Conservation (phyloP, 192 early-diverging fungal species). For the Chytriomyces sp. region DNA sequence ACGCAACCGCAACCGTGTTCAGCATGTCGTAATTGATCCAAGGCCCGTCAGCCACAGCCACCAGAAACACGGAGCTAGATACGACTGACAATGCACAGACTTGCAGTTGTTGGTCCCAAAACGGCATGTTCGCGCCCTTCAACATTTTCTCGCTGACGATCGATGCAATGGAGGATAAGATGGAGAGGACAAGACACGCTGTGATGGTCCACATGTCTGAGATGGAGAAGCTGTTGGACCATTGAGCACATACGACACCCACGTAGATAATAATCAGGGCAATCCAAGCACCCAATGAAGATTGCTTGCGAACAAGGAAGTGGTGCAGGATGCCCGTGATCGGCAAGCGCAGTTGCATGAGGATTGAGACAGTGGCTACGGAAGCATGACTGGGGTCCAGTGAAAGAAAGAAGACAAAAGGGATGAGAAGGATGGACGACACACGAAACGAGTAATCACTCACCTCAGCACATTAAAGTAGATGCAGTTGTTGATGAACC, state of each 20-base stretch:
- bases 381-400: conserved; percentile 3
- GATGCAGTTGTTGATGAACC: conserved; percentile 21
- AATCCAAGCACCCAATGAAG: background rate
- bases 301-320: conserved; percentile 13
- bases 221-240: background rate
- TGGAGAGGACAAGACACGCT: background rate
- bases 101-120: conserved; percentile 24
- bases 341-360: conserved; percentile 18
- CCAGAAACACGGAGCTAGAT: conserved; percentile 1
- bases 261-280: conserved; percentile 17
- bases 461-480: conserved; percentile 14
- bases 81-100: conserved; percentile 5
- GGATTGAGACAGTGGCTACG: conserved; percentile 9
- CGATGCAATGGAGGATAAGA: conserved; percentile 11
- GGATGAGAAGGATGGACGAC: background rate
- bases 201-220: background rate
- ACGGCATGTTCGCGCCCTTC: conserved; percentile 15
- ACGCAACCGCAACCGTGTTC: background rate
- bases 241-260: conserved; percentile 18
- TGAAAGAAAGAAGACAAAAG: background rate
- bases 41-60: background rate
- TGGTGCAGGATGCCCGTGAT: conserved; percentile 30
- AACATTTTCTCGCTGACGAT: conserved; percentile 19
- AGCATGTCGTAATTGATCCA: background rate
- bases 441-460: background rate